phyloP scores from a whole-genome alignment of 2,329 filamentous ascomycete genomes.

The Alternaria ethzedia region DNA sequence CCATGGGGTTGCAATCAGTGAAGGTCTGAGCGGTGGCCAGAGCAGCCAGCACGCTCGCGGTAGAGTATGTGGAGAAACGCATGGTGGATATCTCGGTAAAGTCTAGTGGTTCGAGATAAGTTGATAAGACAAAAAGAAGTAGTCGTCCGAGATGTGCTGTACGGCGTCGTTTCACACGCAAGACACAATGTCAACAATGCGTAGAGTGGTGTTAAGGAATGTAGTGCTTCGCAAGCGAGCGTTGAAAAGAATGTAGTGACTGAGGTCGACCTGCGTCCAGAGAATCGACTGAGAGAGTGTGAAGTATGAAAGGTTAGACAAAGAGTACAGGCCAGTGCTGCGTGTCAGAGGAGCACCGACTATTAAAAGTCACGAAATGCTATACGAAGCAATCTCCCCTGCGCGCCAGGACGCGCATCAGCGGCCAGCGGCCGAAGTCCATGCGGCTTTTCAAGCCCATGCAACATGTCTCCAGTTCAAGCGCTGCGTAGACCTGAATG shows the following conservation, averaged over 20 bases:
- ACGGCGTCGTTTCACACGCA: slow-evolving; percentile 11
- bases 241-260: slow-evolving; percentile 29
- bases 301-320: slow-evolving; percentile 36
- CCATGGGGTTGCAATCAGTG: slow-evolving; percentile 53
- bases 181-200: slow-evolving; percentile 24
- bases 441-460: slow-evolving; percentile 27
- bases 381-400: slow-evolving; percentile 35
- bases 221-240: slow-evolving; percentile 35
- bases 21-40: slow-evolving; percentile 53
- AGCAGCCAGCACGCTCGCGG: slow-evolving; percentile 40
- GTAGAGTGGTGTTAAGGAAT: slow-evolving; percentile 31
- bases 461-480: slow-evolving; percentile 32
- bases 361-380: slow-evolving; percentile 36
- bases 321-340: slow-evolving; percentile 26
- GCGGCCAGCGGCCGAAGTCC: slow-evolving; percentile 24
- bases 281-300: slow-evolving; percentile 29
- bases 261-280: slow-evolving; percentile 42
- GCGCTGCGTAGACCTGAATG: slow-evolving; percentile 30
- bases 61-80: slow-evolving; percentile 38
- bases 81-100: slow-evolving; percentile 26
- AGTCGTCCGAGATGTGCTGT: slow-evolving; percentile 37
- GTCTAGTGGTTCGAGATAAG: neutral
- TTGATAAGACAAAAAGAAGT: neutral
- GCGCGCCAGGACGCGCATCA: slow-evolving; percentile 9
- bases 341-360: slow-evolving; percentile 23